phyloP scores from a whole-genome alignment of 441 rosid species.

The Pelargonium fulgidum region DNA sequence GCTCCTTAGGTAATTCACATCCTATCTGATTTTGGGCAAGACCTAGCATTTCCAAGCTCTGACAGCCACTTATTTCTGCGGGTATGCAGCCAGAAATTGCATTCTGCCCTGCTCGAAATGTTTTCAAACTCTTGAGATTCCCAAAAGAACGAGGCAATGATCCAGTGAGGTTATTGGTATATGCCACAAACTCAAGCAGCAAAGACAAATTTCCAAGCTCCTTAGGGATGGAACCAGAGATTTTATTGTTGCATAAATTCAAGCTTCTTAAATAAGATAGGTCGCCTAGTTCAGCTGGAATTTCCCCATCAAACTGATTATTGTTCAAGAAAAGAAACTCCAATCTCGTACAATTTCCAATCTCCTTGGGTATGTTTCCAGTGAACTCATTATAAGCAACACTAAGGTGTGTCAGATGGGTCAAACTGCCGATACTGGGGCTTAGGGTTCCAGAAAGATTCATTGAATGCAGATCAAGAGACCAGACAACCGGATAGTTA shows the following conservation, averaged over 20 bases:
- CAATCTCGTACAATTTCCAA: conserved; percentile 60
- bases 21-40: conserved; percentile 84
- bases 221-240: conserved; percentile 71
- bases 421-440: conserved; percentile 58
- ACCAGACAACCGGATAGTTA: conserved; percentile 42
- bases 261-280: conserved; percentile 40
- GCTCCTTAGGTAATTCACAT: conserved; percentile 71
- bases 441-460: conserved; percentile 72
- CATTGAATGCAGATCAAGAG: conserved; percentile 65
- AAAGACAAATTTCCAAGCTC: conserved; percentile 63
- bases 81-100: conserved; percentile 74
- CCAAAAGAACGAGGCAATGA: conserved; percentile 78
- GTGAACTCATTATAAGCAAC: conserved; percentile 52
- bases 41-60: conserved; percentile 66
- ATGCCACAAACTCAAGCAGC: conserved; percentile 76
- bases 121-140: conserved; percentile 50
- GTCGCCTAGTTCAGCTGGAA: conserved; percentile 56
- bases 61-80: conserved; percentile 66
- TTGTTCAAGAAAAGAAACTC: conserved; percentile 52
- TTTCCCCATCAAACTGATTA: conserved; percentile 58
- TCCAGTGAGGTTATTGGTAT: conserved; percentile 75
- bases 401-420: conserved; percentile 54
- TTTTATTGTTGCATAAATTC: conserved; percentile 70
- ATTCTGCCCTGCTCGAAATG: conserved; percentile 77
- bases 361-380: conserved; percentile 58